phyloP scores from a whole-genome alignment of 768 basidiomycete genomes.

The Cystobasidium ongulense region DNA sequence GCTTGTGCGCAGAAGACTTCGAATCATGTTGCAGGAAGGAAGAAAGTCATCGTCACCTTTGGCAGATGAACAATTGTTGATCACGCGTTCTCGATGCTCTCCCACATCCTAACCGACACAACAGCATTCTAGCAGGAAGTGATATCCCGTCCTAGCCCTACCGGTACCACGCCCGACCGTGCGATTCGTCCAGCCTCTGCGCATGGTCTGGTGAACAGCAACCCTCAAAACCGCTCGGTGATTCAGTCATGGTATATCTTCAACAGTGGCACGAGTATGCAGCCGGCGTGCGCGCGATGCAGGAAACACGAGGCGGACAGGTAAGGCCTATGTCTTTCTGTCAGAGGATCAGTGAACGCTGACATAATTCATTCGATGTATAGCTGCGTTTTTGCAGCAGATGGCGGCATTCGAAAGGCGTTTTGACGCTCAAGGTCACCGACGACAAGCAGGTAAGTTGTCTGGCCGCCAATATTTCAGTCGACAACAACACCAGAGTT shows the following conservation, averaged over 20 bases:
- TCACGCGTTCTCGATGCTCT: background rate
- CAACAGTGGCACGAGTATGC: background rate
- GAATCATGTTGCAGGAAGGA: background rate
- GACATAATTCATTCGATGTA: background rate
- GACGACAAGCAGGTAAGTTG: conserved; percentile 72
- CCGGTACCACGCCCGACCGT: too few species aligned
- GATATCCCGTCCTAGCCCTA: too few species aligned
- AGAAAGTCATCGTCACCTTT: background rate
- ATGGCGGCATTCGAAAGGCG: conserved; percentile 75
- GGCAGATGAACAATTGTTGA: background rate
- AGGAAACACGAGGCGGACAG: background rate
- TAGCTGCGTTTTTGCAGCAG: conserved; percentile 87
- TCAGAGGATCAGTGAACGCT: background rate
- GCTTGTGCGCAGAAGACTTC: background rate
- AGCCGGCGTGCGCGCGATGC: background rate
- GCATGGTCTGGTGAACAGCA: background rate
- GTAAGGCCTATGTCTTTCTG: background rate
- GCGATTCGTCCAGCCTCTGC: background rate
- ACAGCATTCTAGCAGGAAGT: too few species aligned
- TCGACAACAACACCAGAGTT: background rate
- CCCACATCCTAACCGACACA: too few species aligned
- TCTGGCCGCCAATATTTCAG: too few species aligned
- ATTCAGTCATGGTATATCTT: background rate
- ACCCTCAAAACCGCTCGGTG: background rate
- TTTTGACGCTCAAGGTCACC: conserved; percentile 86